Conservation (phyloP, 352 stramenopile genomes). For the Pythium grandisporangium region DNA sequence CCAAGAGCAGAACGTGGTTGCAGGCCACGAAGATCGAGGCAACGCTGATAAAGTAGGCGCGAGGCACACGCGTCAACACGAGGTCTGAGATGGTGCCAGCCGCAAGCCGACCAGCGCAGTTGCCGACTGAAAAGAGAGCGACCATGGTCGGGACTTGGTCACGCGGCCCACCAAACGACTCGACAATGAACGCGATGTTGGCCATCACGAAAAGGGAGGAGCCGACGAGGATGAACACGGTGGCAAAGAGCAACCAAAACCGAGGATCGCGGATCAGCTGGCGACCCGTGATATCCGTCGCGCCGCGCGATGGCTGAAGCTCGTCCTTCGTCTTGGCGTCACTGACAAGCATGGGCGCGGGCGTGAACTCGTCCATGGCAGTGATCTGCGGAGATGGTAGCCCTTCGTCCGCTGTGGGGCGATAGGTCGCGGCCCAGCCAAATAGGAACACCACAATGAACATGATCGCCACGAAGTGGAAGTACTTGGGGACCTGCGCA, state of each 20-base stretch:
- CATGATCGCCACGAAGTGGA: conserved; percentile 54
- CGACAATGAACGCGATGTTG: conserved; percentile 75
- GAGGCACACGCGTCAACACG: conserved; percentile 31
- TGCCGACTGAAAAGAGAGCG: conserved; percentile 58
- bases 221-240: conserved; percentile 64
- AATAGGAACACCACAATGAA: conserved; percentile 43
- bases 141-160: conserved; percentile 59
- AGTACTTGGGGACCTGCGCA: conserved; percentile 40
- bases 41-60: conserved; percentile 50
- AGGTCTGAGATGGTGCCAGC: conserved; percentile 54
- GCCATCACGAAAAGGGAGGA: conserved; percentile 71
- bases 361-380: neutral
- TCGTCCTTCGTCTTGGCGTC: neutral
- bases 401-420: too few species aligned
- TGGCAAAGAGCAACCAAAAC: conserved; percentile 66
- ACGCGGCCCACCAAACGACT: conserved; percentile 31
- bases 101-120: conserved; percentile 42
- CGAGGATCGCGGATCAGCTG: conserved; percentile 33
- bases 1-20: conserved; percentile 52
- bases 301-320: neutral
- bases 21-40: conserved; percentile 42
- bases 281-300: conserved; percentile 28
- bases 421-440: conserved; percentile 43
- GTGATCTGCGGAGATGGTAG: neutral
- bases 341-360: neutral